Base-by-base conservation (phyloP, 2,329 filamentous ascomycete genomes). In the Metarhizium sp. region DNA sequence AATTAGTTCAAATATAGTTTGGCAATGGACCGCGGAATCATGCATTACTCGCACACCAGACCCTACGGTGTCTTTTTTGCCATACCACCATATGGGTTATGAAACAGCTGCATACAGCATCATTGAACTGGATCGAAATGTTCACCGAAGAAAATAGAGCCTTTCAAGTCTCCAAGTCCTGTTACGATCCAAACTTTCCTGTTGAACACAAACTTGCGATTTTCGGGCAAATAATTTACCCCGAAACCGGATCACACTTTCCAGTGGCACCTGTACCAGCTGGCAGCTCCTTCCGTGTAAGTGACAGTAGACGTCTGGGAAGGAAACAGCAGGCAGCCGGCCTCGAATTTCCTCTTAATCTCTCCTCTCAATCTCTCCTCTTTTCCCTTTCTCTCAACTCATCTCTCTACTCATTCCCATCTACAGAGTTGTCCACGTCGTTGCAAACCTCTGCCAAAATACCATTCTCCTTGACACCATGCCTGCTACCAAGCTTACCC, bases 401-500 rank as follows among this genome's bases (percentile, higher is more conserved):
- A 36, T 38, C 36, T 18, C n/a, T 45, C 29, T 40, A 16, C 38
- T 40, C 38, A 16, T 32, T 18, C 48, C 3, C 45, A 20, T 10
- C 30, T 18, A 2, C 13, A 36, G 30, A 46, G 16, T 40, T n/a
- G 32, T n/a, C 11, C 16, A 18, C n/a, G 40, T 32, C 30, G 42
- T 45, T 11, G 42, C 48, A 52, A 36, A 11, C 14, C 4, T 43
- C 32, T 25, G 29, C 16, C n/a, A 45, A 16, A 45, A 10, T 45
- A 18, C 42, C 43, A 52, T 51, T 16, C 34, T 48, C 48, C 25
- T 29, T 6, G 11, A 1, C 52, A 34, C 40, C 32, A 70, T 70
- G 67, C 32, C 61, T 46, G 34, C 50, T 18, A 52, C 50, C 54
- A 68, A 67, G 55, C 43, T 66, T 46, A 34, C 59, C 6, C 48